Base-by-base conservation (phyloP, 768 basidiomycete genomes). In the Amanita fuliginea region DNA sequence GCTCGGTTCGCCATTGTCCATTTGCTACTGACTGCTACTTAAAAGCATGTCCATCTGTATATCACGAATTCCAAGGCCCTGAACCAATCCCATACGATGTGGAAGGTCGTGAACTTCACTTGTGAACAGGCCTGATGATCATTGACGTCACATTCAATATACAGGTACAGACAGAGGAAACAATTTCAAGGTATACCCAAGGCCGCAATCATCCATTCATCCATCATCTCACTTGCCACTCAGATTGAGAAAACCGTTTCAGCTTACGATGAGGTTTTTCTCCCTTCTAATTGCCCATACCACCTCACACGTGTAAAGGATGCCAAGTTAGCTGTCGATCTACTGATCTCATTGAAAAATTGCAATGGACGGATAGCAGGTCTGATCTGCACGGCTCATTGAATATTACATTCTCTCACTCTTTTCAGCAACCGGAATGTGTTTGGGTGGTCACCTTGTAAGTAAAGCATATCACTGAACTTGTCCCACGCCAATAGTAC, bases 281-380 rank as follows among this genome's bases (percentile, higher is more conserved):
- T 32, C 24, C 3, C n/a, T 18, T 28, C 34, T 32, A 18, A 52
- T 49, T 30, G 1, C 22, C 19, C 40, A 40, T 42, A 45, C 16
- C 37, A 7, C 21, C 26, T 22, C 47, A 5, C 33, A 24, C 44
- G 34, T 36, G 21, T 3, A 13, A 53, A 94, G 83, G 95, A 98
- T 62, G 81, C 84, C 0, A 83, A 74, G 0, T 72, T 89, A 14
- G 65, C 88, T 0, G 65, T 95, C 48, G 88, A 96, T 60, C 68
- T 94, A 6, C 71, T 98, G 18, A 60, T 62, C 28, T 79, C 81
- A 0, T 70, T 86, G 53, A 69, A 72, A 11, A 94, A 88, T 61
- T 98, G 95, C 67, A 95, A 85, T 57, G 95, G 95, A 4, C 78
- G 89, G 36, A 88, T 98, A 55, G 92, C 88, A 51, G 78, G 87